Conservation (phyloP, 23 red algal genomes). For the Rhodosorus marinus region DNA sequence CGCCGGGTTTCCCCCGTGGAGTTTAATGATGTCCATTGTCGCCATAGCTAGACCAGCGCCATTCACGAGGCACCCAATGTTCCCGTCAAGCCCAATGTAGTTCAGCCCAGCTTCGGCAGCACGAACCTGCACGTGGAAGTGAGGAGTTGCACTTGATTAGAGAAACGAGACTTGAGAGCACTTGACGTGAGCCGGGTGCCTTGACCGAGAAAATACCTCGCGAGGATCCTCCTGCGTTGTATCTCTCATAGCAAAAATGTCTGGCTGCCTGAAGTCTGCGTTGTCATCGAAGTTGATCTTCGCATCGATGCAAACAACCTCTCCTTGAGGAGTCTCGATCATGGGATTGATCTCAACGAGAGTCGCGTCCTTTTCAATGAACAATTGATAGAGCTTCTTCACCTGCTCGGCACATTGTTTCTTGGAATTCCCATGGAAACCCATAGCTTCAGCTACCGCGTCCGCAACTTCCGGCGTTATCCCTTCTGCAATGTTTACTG, state of each 20-base stretch:
- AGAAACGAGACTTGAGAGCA: too few relatives aligned
- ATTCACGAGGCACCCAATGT: slow-evolving; percentile 95
- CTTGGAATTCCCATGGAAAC: slow-evolving; percentile 13
- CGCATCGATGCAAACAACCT: slow-evolving; percentile 83
- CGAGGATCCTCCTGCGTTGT: slow-evolving; percentile 85
- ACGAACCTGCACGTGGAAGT: too few relatives aligned
- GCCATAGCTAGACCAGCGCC: slow-evolving; percentile 95
- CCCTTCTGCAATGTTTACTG: slow-evolving; percentile 38
- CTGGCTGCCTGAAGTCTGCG: slow-evolving; percentile 73
- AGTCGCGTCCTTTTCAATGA: slow-evolving; percentile 74
- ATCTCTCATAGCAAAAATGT: slow-evolving; percentile 73
- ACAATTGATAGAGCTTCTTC: slow-evolving; percentile 49
- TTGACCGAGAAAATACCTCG: too few relatives aligned
- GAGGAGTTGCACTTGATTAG: too few relatives aligned
- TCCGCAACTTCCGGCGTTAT: slow-evolving; percentile 22
- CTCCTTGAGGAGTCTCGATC: slow-evolving; percentile 42
- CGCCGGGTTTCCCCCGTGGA: slow-evolving; percentile 89
- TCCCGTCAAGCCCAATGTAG: slow-evolving; percentile 94
- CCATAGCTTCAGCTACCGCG: slow-evolving; percentile 25
- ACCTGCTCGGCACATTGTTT: slow-evolving; percentile 36
- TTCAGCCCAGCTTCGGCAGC: slow-evolving; percentile 66
- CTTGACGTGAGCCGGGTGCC: too few relatives aligned
- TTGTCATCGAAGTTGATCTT: slow-evolving; percentile 99
- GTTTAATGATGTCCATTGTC: slow-evolving; percentile 99
- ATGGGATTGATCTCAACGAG: slow-evolving; percentile 88